These are phyloP conservation scores for Phragmites australis DNA, from an alignment of 176 grass and related monocot species.

Conservation along the genomic window DNA sequence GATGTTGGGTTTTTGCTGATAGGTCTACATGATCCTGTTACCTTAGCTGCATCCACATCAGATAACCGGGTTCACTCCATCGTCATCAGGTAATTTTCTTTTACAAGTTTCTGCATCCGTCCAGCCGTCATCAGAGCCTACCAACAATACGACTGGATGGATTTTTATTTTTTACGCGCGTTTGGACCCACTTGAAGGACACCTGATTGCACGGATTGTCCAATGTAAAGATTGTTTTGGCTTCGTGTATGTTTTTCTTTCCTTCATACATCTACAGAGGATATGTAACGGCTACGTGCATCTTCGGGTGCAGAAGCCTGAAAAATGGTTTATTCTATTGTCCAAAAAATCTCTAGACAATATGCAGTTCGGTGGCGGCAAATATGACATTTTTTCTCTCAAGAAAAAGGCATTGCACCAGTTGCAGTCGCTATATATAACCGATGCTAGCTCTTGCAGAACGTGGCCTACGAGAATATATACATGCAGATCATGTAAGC, in stretches of 20 bases:
- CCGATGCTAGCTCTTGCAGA: not conserved
- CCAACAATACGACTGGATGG: not conserved
- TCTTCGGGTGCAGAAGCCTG: too few species aligned
- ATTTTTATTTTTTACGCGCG: not conserved
- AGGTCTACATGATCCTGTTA: constrained; percentile 14
- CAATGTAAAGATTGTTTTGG: not conserved
- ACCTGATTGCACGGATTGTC: constrained; percentile 5
- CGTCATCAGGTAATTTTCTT: not conserved
- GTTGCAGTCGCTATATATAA: not conserved
- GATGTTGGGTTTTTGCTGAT: constrained; percentile 23
- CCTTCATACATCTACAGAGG: not conserved
- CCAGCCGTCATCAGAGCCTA: not conserved
- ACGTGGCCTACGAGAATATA: not conserved
- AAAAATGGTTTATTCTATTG: too few species aligned
- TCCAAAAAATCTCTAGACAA: too few species aligned
- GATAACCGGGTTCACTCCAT: not conserved
- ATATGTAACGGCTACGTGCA: too few species aligned
- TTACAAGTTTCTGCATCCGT: not conserved
- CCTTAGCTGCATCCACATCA: not conserved
- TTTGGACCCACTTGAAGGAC: not conserved
- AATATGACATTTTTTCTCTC: not conserved
- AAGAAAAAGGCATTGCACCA: not conserved
- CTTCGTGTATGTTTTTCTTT: not conserved
- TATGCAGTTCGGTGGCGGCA: not conserved
- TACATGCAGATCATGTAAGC: not conserved